Evolutionary conservation across 2,329 filamentous ascomycete genomes (phyloP).

Genomic region (Clonostachys sp.): DNA sequence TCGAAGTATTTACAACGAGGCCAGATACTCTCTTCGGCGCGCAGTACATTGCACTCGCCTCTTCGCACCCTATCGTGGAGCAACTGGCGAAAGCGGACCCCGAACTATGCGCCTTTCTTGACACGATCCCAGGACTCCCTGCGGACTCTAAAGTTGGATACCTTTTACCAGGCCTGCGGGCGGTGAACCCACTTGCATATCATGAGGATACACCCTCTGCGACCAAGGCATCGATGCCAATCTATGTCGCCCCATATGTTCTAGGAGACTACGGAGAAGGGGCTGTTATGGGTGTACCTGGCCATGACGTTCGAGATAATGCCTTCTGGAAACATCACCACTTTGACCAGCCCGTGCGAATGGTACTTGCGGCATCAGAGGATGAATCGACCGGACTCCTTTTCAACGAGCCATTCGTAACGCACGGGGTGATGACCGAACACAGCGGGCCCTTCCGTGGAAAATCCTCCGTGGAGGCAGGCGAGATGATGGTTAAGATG

Average conservation of each 20-base stretch:
- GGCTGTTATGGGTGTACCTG: slow-evolving; percentile 88
- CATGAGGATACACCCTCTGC: slow-evolving; percentile 43
- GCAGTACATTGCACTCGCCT: slow-evolving; percentile 76
- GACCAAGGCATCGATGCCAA: slow-evolving; percentile 56
- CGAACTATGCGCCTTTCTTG: slow-evolving; percentile 63
- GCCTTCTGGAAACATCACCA: slow-evolving; percentile 75
- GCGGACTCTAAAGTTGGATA: slow-evolving; percentile 64
- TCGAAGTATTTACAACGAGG: slow-evolving; percentile 79
- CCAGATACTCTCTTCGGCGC: slow-evolving; percentile 85
- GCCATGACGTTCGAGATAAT: slow-evolving; percentile 74
- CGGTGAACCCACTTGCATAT: slow-evolving; percentile 61
- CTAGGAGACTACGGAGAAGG: slow-evolving; percentile 81
- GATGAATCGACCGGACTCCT: slow-evolving; percentile 39
- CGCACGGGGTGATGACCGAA: slow-evolving; percentile 63
- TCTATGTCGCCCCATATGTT: slow-evolving; percentile 83
- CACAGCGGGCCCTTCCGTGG: slow-evolving; percentile 62
- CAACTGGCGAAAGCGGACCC: slow-evolving; percentile 54
- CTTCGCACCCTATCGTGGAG: slow-evolving; percentile 65
- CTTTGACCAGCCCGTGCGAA: slow-evolving; percentile 51
- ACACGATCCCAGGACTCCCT: slow-evolving; percentile 52
- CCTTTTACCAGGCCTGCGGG: slow-evolving; percentile 54
- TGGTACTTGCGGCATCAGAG: slow-evolving; percentile 54
- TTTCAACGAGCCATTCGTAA: slow-evolving; percentile 51
- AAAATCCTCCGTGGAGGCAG: slow-evolving; percentile 58
- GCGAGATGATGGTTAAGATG: slow-evolving; percentile 52